Percentiles rank a stretch among this genome's conserved stretches.
Conservation (phyloP, 768 basidiomycete species). For the Sutorius australiensis region DNA sequence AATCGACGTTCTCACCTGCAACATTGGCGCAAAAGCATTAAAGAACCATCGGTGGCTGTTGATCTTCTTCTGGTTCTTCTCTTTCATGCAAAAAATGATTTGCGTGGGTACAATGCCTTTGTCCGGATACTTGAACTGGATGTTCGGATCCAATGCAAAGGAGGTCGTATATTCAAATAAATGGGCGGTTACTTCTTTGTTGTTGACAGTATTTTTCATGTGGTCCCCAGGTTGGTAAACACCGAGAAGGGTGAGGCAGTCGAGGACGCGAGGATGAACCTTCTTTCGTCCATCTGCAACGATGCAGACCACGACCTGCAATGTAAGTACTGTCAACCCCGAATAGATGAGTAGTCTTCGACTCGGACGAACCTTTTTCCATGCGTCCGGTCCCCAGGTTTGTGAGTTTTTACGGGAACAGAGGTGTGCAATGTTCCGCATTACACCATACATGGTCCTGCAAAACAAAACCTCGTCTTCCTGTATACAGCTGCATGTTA, state of each 20-base stretch:
- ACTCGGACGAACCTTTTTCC: conserved; percentile 72
- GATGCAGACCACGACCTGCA: conserved; percentile 85
- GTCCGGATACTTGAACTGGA: conserved; percentile 85
- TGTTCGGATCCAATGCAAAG: conserved; percentile 71
- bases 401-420: conserved; percentile 85
- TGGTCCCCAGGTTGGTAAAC: conserved; percentile 77
- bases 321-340: neutral
- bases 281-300: conserved; percentile 86
- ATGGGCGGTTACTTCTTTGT: conserved; percentile 67
- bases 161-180: conserved; percentile 87
- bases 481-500: conserved; percentile 34
- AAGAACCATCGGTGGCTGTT: conserved; percentile 98
- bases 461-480: conserved; percentile 90
- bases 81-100: conserved; percentile 87
- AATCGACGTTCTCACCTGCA: conserved; percentile 52
- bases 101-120: conserved; percentile 95
- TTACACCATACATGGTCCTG: conserved; percentile 91
- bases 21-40: conserved; percentile 81
- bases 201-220: conserved; percentile 64
- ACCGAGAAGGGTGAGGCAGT: conserved; percentile 87
- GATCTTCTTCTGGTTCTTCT: conserved; percentile 96
- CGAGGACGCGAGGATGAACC: conserved; percentile 78
- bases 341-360: neutral
- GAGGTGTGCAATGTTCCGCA: conserved; percentile 79
- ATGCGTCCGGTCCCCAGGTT: conserved; percentile 94